Evolutionary conservation across 2,329 filamentous ascomycete species (phyloP), one percentile per base, ranked within the genome.

Genomic region (Nannizzia gypsea): DNA sequence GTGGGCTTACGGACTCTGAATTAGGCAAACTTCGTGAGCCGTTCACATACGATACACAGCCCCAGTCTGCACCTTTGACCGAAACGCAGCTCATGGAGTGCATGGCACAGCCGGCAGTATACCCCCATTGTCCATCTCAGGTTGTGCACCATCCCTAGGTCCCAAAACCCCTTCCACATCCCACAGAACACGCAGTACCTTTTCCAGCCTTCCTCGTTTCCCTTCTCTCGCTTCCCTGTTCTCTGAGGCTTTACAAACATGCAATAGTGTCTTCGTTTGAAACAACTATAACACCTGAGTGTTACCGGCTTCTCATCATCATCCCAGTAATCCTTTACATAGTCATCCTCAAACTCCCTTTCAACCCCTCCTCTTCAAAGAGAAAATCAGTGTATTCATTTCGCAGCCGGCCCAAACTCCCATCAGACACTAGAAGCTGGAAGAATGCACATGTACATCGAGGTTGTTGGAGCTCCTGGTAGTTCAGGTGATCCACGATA

Each of bases 261-360:
- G 11, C 46, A 31, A 15, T 42, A 36, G 15, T 59, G 61, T 24
- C 65, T 46, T 20, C n/a, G 42, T 8, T 58, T 60, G 15, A 68
- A 60, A 56, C 67, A 67, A n/a, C 60, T 48, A 61, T 66, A 67
- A 50, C 67, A 67, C 3, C 40, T 40, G 11, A 61, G 26, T 17
- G 55, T 28, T 1, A n/a, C 9, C 6, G 17, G 15, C 28, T 48
- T 46, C 20, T n/a, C n/a, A n/a, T n/a, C 34, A 9, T 15, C 26
- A 9, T 58, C 9, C 17, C 28, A 38, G 4, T 11, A 15, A 4
- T 46, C 3, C 3, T 26, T 13, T 2, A 31, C 8, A 15, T 48
- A 15, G 13, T 13, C 26, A 3, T 57, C 24, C 28, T n/a, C 28
- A n/a, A 31, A 52, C 34, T 48, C 46, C 15, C 1, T 50, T 6